Conservation (phyloP, 345 rosid species). For the Ailanthus altissimus region DNA sequence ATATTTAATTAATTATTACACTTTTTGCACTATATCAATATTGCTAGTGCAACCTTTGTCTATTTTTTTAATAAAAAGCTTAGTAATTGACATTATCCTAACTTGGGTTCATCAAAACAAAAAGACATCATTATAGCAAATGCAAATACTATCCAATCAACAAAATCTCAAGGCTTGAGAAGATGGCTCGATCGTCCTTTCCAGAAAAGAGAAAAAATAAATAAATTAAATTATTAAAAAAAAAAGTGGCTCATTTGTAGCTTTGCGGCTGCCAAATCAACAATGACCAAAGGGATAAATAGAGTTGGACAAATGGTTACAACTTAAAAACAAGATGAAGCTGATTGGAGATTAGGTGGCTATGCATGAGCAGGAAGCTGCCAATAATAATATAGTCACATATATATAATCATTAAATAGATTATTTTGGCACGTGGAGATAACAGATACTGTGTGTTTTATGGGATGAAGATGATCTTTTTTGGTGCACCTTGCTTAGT, state of each 20-base stretch:
- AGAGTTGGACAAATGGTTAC: background rate
- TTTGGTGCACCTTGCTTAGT: background rate
- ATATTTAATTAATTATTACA: background rate
- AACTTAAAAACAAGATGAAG: background rate
- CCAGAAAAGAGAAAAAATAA: background rate
- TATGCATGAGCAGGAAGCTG: background rate
- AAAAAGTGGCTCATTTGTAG: background rate
- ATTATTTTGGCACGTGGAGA: background rate
- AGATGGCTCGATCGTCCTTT: no score
- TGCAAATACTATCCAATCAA: background rate
- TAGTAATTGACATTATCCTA: background rate
- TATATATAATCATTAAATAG: background rate
- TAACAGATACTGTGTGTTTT: background rate
- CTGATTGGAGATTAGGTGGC: background rate
- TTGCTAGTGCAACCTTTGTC: constrained; percentile 1
- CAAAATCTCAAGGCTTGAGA: background rate
- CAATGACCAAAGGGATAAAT: background rate
- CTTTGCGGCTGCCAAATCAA: background rate
- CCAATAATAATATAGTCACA: background rate
- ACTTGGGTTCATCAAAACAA: background rate
- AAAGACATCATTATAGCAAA: background rate
- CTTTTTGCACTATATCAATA: background rate
- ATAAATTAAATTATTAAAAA: no score
- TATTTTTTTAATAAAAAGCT: no score
- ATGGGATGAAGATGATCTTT: background rate